phyloP scores from a whole-genome alignment of 305 asterid species.

The Stenogyne calaminthoides region DNA sequence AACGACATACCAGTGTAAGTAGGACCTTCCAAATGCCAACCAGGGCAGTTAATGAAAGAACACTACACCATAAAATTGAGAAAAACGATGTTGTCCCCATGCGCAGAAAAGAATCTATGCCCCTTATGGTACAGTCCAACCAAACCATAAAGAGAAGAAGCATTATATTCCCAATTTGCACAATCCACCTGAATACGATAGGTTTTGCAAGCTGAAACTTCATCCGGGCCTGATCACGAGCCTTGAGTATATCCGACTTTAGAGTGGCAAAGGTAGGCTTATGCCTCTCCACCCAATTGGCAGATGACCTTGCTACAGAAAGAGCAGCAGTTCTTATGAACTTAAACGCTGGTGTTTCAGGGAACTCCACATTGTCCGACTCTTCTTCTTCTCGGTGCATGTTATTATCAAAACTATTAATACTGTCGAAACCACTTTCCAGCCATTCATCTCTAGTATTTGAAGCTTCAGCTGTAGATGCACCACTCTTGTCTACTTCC shows the following conservation, averaged over 20 bases:
- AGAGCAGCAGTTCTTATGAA: no score
- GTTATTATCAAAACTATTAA: slow-evolving; percentile 37
- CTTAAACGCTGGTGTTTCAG: no score
- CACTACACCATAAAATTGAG: no score
- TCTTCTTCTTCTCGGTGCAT: slow-evolving; percentile 36
- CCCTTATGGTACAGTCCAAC: slow-evolving; percentile 91
- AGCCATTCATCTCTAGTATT: slow-evolving; percentile 37
- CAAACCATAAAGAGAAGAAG: slow-evolving; percentile 80
- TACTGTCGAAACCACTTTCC: slow-evolving; percentile 24
- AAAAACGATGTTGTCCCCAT: slow-evolving; percentile 95
- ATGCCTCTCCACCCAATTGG: no score
- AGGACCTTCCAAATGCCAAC: slow-evolving; percentile 68
- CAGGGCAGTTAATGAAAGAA: slow-evolving; percentile 73
- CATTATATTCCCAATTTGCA: slow-evolving; percentile 61
- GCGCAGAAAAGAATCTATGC: slow-evolving; percentile 79
- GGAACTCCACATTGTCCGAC: slow-evolving; percentile 41
- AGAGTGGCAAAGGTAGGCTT: no score
- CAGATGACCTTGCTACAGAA: no score
- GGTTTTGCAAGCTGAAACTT: slow-evolving; percentile 74
- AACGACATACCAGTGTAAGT: slow-evolving; percentile 62
- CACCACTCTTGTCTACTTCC: slow-evolving; percentile 41
- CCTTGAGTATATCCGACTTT: no score
- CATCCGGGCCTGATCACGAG: slow-evolving; percentile 47
- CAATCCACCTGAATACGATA: slow-evolving; percentile 61
- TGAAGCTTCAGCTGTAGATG: slow-evolving; percentile 40